Evolutionary conservation across 75 land plant genomes (phyloP), one percentile per base, ranked within the genome.

Genomic region (Pseudotsuga menziesii): DNA sequence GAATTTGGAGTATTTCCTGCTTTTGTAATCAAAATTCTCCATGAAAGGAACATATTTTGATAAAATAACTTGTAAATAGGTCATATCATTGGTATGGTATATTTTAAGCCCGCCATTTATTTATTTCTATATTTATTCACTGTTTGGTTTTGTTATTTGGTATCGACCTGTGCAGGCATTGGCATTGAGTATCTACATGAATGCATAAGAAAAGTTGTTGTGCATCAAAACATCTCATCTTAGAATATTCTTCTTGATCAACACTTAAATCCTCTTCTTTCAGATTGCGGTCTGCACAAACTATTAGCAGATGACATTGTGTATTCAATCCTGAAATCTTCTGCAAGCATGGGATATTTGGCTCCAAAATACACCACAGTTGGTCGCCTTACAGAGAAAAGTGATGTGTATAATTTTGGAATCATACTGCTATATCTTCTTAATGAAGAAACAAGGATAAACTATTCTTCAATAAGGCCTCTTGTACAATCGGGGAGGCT

Each of bases 341-440:
- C 90, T 58, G 93, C 96, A 58, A 87, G 88, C n/a, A 84, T 84
- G 80, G 98, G 98, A 12, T 95, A 91, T 78, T 74, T 95, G 36
- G 93, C 98, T 17, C 98, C 98, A 7, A 95, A 95, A 55, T 95
- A 95, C 80, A 77, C 88, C 3, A 86, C 78, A 17, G 83, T 82
- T 0, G 96, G 93, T 27, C 77, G 84, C 9, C 80, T 88, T 67
- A 91, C 90, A 4, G 91, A 95, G 35, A 87, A 89, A 69, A 89
- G 91, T 58, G 98, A 95, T 59, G 85, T 95, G 57, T 95, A 93
- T 78, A 89, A 95, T 6, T 93, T 95, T 75, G 98, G 98, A 22
- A 80, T 93, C 19, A 63, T 95, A 16, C 75, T 93, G 14, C 85
- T 93, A 25, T 93, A 95, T 73, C 62, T 95, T 60, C 84, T 95